These are phyloP conservation scores for Aulographum hederae DNA, from an alignment of 2,329 filamentous ascomycete genomes.

Conservation along the genomic window DNA sequence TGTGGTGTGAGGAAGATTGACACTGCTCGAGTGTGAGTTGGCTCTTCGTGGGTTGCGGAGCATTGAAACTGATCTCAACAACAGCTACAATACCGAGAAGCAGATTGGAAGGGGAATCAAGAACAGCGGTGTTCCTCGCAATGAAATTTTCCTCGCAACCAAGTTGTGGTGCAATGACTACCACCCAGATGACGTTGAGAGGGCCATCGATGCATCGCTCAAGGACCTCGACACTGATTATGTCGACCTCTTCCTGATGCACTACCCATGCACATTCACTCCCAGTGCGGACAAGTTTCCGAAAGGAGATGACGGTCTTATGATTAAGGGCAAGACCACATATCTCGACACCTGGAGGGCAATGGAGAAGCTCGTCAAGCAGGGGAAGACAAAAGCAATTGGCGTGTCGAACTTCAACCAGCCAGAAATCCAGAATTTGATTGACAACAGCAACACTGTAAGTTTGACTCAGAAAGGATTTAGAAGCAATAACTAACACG, in stretches of 20 bases:
- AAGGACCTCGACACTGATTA: neutral
- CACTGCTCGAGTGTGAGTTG: constrained; percentile 33
- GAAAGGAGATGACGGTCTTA: neutral
- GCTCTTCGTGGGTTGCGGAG: too few species aligned
- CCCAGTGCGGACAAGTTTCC: neutral
- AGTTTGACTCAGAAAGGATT: too few species aligned
- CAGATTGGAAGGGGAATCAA: constrained; percentile 65
- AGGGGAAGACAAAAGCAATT: constrained; percentile 2
- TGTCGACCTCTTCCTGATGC: constrained; percentile 4
- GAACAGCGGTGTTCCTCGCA: constrained; percentile 56
- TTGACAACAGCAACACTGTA: constrained; percentile 35
- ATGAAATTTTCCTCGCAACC: constrained; percentile 67
- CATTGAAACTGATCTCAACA: neutral
- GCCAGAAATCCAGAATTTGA: neutral
- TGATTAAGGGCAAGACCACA: neutral
- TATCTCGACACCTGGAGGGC: constrained; percentile 21
- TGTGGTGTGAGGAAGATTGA: constrained; percentile 41
- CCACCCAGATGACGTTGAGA: neutral
- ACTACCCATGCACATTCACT: neutral
- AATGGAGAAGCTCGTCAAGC: constrained; percentile 1
- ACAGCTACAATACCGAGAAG: constrained; percentile 60
- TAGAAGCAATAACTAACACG: neutral
- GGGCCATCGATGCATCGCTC: neutral
- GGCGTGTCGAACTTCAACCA: constrained; percentile 1
- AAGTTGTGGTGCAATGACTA: constrained; percentile 64